Evolutionary conservation across 495 filamentous ascomycete species (phyloP).

Genomic region (Aspergillus heteromorphus): DNA sequence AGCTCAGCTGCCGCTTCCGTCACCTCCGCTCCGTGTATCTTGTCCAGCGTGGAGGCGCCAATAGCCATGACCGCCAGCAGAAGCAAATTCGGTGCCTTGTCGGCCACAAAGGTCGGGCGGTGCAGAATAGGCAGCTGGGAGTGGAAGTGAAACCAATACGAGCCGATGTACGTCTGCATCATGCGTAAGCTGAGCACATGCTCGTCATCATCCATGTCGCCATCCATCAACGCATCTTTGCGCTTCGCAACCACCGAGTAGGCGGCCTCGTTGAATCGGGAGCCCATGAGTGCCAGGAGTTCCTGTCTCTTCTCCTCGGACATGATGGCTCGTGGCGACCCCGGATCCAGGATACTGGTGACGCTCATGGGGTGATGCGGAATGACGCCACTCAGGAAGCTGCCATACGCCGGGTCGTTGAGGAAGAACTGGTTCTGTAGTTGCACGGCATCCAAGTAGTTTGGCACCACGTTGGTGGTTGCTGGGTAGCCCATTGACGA

Average conservation of each 20-base stretch:
- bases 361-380: conserved; percentile 81
- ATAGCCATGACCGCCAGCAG: conserved; percentile 93
- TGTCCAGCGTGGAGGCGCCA: conserved; percentile 83
- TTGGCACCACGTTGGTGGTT: conserved; percentile 31
- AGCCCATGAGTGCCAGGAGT: conserved; percentile 78
- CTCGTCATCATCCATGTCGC: conserved; percentile 62
- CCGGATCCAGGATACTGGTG: conserved; percentile 81
- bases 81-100: conserved; percentile 77
- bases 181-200: conserved; percentile 86
- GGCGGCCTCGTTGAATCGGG: conserved; percentile 74
- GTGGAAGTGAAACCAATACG: conserved; percentile 94
- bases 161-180: conserved; percentile 92
- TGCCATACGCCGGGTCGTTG: conserved; percentile 36
- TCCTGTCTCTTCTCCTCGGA: conserved; percentile 84
- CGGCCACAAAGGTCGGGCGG: conserved; percentile 85
- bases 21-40: conserved; percentile 64
- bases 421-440: conserved; percentile 36
- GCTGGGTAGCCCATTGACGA: conserved; percentile 30
- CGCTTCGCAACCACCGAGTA: conserved; percentile 68
- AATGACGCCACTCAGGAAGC: conserved; percentile 30
- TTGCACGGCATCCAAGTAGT: conserved; percentile 46
- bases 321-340: conserved; percentile 69
- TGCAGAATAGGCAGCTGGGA: conserved; percentile 92
- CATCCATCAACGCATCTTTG: conserved; percentile 72
- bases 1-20: conserved; percentile 71